These are phyloP conservation scores for Nasturtium officinale DNA, from an alignment of 345 rosid species.

Conservation along the genomic window DNA sequence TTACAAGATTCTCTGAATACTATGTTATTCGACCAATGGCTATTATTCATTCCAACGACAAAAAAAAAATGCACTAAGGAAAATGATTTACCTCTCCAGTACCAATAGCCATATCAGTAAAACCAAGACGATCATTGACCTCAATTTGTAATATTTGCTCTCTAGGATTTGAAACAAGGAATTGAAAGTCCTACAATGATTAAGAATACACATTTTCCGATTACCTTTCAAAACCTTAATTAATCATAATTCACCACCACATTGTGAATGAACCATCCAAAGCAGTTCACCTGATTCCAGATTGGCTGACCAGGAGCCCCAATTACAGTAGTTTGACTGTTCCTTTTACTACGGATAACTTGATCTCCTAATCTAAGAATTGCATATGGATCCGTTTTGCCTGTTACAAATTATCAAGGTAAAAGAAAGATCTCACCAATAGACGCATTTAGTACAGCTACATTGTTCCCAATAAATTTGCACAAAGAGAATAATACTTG, in stretches of 20 bases:
- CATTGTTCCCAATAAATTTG: constrained; percentile 1
- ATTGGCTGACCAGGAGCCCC: constrained; percentile 91
- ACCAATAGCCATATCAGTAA: constrained; percentile 66
- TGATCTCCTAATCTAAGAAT: constrained; percentile 73
- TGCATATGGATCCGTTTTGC: constrained; percentile 91
- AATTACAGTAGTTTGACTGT: constrained; percentile 85
- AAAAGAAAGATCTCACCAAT: constrained; percentile 2
- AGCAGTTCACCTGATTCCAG: constrained; percentile 81
- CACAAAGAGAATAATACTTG: neutral
- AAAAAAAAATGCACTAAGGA: neutral
- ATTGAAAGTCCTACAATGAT: constrained; percentile 78
- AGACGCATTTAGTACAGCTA: neutral
- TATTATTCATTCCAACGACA: constrained; percentile 14
- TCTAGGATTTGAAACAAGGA: constrained; percentile 80
- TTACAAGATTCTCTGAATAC: neutral
- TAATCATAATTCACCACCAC: constrained; percentile 9
- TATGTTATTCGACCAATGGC: neutral
- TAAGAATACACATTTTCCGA: constrained; percentile 17
- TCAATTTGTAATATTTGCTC: constrained; percentile 66
- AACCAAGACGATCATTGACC: constrained; percentile 81
- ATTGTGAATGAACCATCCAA: constrained; percentile 11
- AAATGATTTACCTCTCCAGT: constrained; percentile 67
- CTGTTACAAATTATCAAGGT: constrained; percentile 45
- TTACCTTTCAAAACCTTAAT: constrained; percentile 1
- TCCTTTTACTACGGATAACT: constrained; percentile 79